Evolutionary conservation across 768 basidiomycete species (phyloP).

Genomic region (Naganishia vaughanmartiniae): DNA sequence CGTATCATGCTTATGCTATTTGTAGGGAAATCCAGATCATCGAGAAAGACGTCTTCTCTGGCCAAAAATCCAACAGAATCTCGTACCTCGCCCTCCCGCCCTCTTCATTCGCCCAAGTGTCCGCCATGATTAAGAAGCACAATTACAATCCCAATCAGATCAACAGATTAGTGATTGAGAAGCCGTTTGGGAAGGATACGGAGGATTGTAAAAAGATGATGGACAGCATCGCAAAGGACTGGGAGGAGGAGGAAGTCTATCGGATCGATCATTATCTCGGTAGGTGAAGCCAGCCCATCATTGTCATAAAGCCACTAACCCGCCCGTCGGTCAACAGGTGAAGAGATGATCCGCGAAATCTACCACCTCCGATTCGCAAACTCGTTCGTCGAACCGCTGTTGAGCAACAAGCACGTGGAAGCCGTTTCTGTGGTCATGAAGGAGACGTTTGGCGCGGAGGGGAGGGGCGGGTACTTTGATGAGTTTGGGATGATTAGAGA

Average conservation of each 20-base stretch:
- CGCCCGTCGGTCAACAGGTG: background rate
- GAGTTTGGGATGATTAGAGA: slow-evolving; percentile 36
- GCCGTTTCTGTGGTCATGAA: slow-evolving; percentile 28
- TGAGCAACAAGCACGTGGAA: slow-evolving; percentile 26
- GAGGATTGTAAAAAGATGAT: slow-evolving; percentile 33
- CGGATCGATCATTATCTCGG: slow-evolving; percentile 35
- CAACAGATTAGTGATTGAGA: slow-evolving; percentile 33
- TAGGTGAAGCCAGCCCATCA: background rate
- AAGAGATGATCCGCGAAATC: slow-evolving; percentile 24
- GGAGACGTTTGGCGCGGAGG: slow-evolving; percentile 35
- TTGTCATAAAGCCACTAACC: background rate
- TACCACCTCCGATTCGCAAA: slow-evolving; percentile 29
- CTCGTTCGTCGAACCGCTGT: slow-evolving; percentile 25
- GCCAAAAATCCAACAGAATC: slow-evolving; percentile 25
- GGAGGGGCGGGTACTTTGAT: slow-evolving; percentile 36
- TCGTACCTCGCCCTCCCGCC: slow-evolving; percentile 36
- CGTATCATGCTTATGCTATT: background rate
- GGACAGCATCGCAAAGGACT: slow-evolving; percentile 27
- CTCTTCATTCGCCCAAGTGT: slow-evolving; percentile 32
- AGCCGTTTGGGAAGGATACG: slow-evolving; percentile 36
- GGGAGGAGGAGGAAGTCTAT: slow-evolving; percentile 35
- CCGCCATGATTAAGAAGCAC: slow-evolving; percentile 31
- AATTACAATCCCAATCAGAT: slow-evolving; percentile 16
- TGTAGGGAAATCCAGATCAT: slow-evolving; percentile 21
- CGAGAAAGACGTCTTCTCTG: slow-evolving; percentile 18